Evolutionary conservation across 2,329 filamentous ascomycete genomes (phyloP).

Genomic region (Dactylonectria estremocensis): DNA sequence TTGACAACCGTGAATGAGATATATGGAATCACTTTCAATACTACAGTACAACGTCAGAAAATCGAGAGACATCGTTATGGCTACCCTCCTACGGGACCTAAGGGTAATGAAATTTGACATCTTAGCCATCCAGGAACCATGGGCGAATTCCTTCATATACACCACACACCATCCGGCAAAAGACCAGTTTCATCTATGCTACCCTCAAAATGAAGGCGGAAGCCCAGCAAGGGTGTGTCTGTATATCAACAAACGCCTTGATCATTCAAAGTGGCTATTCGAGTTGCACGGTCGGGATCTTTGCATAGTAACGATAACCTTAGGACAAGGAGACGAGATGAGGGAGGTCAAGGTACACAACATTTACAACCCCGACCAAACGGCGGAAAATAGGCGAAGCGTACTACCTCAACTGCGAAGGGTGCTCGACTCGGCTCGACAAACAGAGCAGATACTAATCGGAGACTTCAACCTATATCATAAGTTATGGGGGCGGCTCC

Average conservation of each 20-base stretch:
- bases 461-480: no score
- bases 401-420: no score
- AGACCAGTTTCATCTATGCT: conserved; percentile 5
- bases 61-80: conserved; percentile 22
- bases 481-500: conserved; percentile 1
- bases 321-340: no score
- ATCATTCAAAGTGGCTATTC: no score
- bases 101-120: conserved; percentile 19
- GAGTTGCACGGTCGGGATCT: no score
- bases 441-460: no score
- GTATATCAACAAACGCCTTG: no score
- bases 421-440: no score
- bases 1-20: conserved; percentile 12
- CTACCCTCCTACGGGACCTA: conserved; percentile 15
- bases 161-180: conserved; percentile 17
- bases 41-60: conserved; percentile 28
- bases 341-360: no score
- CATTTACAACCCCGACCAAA: no score
- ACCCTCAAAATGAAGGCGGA: neutral
- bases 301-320: no score
- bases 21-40: conserved; percentile 21
- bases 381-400: no score
- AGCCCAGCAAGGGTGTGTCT: conserved; percentile 15
- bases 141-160: conserved; percentile 13
- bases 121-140: conserved; percentile 6